These are phyloP conservation scores for Pseudopyrenochaeta lycopersici DNA, from an alignment of 2,329 filamentous ascomycete species.

Conservation along the genomic window DNA sequence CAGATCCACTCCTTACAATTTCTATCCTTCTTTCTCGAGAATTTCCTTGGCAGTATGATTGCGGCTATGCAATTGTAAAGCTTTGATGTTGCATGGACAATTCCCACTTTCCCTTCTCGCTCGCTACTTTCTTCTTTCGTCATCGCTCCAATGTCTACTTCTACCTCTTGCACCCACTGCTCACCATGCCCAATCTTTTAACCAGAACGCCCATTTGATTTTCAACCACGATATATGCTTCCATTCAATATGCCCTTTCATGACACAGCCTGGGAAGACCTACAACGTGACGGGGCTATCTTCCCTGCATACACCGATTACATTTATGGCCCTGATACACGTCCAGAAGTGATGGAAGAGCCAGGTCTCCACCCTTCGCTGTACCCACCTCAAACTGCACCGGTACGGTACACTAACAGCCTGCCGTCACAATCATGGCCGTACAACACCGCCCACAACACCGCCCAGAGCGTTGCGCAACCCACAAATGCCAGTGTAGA, in stretches of 20 bases:
- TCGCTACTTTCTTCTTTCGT: background rate
- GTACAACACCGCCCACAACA: background rate
- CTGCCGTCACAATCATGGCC: constrained; percentile 10
- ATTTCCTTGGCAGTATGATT: no score
- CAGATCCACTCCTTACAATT: no score
- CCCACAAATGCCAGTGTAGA: background rate
- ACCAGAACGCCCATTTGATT: background rate
- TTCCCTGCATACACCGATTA: constrained; percentile 37
- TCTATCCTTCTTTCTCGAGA: no score
- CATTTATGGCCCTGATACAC: constrained; percentile 24
- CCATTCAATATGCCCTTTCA: constrained; percentile 23
- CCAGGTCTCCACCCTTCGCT: constrained; percentile 23
- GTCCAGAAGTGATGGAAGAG: constrained; percentile 15
- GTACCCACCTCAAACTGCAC: background rate
- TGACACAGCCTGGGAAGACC: constrained; percentile 26
- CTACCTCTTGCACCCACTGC: background rate
- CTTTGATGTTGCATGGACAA: no score
- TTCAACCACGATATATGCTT: background rate
- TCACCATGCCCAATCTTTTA: no score
- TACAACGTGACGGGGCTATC: constrained; percentile 22
- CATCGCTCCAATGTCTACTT: background rate
- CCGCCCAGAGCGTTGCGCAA: background rate
- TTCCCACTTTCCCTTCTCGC: background rate
- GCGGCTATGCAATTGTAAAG: no score
- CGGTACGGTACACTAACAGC: constrained; percentile 13